These are phyloP conservation scores for Arabidopsis suecica DNA, from an alignment of 345 rosid species.

Conservation along the genomic window DNA sequence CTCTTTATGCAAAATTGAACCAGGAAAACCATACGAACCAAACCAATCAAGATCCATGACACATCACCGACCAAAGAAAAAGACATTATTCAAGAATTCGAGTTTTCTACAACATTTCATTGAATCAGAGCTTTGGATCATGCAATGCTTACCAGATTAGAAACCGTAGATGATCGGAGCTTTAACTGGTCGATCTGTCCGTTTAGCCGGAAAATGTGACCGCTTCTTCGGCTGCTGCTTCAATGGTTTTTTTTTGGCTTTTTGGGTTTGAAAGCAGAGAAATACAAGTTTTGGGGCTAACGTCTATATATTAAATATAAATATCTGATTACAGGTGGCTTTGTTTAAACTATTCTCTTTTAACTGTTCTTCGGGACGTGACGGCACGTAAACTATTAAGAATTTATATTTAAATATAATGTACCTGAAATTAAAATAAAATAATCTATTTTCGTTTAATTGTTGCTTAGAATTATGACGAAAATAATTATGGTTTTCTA, in stretches of 20 bases:
- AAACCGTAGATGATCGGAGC: conserved; percentile 26
- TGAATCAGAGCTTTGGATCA: conserved; percentile 1
- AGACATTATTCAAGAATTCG: too few relatives aligned
- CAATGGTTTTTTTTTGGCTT: background rate
- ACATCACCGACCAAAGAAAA: conserved; percentile 12
- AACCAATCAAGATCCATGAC: conserved; percentile 34
- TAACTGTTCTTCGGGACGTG: conserved; percentile 42
- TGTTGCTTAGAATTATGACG: background rate
- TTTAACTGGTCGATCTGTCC: conserved; percentile 19
- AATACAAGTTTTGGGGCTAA: conserved; percentile 29
- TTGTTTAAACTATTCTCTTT: conserved; percentile 6
- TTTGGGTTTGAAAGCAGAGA: conserved; percentile 35
- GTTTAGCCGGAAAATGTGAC: conserved; percentile 18
- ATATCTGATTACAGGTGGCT: conserved; percentile 35
- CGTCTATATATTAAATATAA: conserved; percentile 32
- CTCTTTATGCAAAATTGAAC: conserved; percentile 9
- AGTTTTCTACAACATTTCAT: background rate
- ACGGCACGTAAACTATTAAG: conserved; percentile 38
- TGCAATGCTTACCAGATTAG: conserved; percentile 35
- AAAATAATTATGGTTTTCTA: background rate
- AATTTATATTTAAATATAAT: background rate
- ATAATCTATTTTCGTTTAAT: background rate
- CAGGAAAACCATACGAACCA: background rate
- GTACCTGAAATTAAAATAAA: background rate
- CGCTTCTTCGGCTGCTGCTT: conserved; percentile 21